These are phyloP conservation scores for Didymella segeticola DNA, from an alignment of 2,329 filamentous ascomycete genomes.

Conservation along the genomic window DNA sequence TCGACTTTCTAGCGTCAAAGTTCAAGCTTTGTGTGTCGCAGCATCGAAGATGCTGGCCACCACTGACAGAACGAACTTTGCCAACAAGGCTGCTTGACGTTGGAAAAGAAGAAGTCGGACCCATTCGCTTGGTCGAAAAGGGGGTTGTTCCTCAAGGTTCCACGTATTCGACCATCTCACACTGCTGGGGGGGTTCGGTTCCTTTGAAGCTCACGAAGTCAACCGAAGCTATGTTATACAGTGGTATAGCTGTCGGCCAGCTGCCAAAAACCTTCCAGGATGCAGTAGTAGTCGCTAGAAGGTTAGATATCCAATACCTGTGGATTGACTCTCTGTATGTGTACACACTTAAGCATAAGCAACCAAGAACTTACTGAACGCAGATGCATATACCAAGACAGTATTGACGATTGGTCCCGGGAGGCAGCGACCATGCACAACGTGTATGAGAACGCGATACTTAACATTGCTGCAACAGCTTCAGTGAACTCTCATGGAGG, in stretches of 20 bases:
- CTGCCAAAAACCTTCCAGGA: neutral
- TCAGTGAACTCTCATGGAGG: neutral
- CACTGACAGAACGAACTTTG: neutral
- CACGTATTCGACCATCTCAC: neutral
- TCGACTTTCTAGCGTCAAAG: neutral
- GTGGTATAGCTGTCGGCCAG: neutral
- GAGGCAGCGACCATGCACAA: neutral
- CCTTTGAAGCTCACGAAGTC: neutral
- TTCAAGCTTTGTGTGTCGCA: neutral
- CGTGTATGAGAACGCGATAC: neutral
- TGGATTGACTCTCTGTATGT: neutral
- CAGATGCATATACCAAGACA: neutral
- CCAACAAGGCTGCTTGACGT: neutral
- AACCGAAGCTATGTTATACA: neutral
- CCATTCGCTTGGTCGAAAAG: neutral
- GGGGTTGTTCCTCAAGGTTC: neutral
- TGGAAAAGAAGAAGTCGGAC: neutral
- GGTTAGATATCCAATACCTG: neutral
- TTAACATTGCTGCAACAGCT: neutral
- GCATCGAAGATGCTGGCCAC: neutral
- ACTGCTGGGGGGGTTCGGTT: neutral
- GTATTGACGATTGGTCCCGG: neutral
- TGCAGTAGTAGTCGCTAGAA: neutral
- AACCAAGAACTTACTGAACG: neutral
- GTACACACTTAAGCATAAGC: too few species aligned